Evolutionary conservation across 805 yeast genomes (phyloP).

Genomic region (Candida manassasensis): DNA sequence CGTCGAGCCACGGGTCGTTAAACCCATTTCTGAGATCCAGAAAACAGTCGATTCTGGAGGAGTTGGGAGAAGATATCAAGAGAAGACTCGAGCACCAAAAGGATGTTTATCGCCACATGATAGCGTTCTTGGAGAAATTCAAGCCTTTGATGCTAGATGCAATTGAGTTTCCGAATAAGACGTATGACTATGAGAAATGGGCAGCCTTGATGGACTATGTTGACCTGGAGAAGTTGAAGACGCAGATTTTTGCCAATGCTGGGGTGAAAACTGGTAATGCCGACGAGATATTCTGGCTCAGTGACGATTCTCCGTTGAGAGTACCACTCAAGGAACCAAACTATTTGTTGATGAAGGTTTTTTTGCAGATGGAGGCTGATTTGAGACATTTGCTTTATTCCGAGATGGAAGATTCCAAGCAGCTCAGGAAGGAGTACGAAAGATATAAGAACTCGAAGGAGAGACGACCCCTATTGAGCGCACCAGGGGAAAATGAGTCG

Average conservation of each 20-base stretch:
- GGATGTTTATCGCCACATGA: constrained; percentile 16
- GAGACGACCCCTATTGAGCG: no score
- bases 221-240: constrained; percentile 4
- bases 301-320: constrained; percentile 62
- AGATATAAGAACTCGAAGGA: neutral
- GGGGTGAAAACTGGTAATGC: neutral
- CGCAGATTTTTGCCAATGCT: no score
- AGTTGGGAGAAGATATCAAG: constrained; percentile 4
- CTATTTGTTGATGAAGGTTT: constrained; percentile 44
- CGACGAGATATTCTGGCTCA: constrained; percentile 50
- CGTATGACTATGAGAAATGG: constrained; percentile 55
- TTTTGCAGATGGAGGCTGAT: constrained; percentile 21
- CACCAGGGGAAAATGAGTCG: no score
- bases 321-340: constrained; percentile 67
- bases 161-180: constrained; percentile 35
- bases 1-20: neutral
- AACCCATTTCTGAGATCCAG: neutral
- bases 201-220: constrained; percentile 20
- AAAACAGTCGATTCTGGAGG: no score
- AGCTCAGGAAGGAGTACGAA: constrained; percentile 1
- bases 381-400: constrained; percentile 10
- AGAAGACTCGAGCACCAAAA: constrained; percentile 10
- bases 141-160: constrained; percentile 29
- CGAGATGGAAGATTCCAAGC: constrained; percentile 6
- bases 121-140: constrained; percentile 25